Evolutionary conservation across 176 grass and related monocot species (phyloP).

Genomic region (Hyparrhenia diplandra): DNA sequence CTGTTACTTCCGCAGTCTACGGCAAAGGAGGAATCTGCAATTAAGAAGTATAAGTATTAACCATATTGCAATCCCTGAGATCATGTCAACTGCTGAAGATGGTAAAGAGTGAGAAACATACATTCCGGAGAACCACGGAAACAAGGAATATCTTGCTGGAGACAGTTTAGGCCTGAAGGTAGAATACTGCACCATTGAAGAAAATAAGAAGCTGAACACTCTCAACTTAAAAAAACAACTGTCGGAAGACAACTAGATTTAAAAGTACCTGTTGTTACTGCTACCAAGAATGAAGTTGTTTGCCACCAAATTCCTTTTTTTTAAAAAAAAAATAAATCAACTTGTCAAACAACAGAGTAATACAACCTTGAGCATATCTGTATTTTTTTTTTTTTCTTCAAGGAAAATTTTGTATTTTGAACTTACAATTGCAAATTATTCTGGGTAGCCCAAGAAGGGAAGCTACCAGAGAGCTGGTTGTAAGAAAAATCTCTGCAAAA

Average conservation of each 20-base stretch:
- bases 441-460: constrained; percentile 65
- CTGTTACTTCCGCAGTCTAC: constrained; percentile 60
- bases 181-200: constrained; percentile 22
- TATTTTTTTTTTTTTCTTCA: background rate
- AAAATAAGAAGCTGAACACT: background rate
- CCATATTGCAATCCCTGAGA: background rate
- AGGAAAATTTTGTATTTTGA: background rate
- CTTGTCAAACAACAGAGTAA: background rate
- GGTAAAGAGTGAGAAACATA: constrained; percentile 23
- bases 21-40: constrained; percentile 69
- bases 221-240: background rate
- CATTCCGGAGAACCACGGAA: constrained; percentile 56
- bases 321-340: background rate
- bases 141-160: constrained; percentile 74
- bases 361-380: background rate
- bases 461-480: constrained; percentile 71
- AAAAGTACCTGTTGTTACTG: constrained; percentile 44
- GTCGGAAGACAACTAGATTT: background rate
- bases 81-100: background rate
- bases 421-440: constrained; percentile 72
- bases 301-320: constrained; percentile 80
- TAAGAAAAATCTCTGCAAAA: constrained; percentile 81
- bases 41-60: background rate
- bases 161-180: constrained; percentile 61
- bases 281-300: constrained; percentile 52